phyloP scores from a whole-genome alignment of 2,329 filamentous ascomycete genomes.

The Cadophora sp. region DNA sequence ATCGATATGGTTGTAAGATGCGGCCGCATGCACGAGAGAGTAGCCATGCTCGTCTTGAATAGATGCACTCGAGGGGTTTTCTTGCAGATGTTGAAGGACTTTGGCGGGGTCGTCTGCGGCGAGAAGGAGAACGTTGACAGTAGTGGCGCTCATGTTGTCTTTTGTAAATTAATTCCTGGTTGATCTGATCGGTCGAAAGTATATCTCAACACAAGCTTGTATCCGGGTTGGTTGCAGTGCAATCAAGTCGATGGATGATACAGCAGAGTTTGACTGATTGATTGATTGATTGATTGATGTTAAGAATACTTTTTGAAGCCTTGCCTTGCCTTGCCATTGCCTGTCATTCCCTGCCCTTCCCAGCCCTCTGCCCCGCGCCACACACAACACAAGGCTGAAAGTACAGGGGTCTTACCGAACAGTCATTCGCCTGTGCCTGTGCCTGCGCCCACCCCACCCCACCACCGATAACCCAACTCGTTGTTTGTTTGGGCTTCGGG shows the following conservation, averaged over 20 bases:
- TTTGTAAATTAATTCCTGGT: neutral
- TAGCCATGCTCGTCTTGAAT: slow-evolving; percentile 91
- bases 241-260: neutral
- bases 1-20: slow-evolving; percentile 87
- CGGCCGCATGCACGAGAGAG: slow-evolving; percentile 89
- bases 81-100: slow-evolving; percentile 76
- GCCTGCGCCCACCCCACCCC: too few species aligned
- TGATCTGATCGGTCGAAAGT: neutral
- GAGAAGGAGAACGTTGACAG: slow-evolving; percentile 70
- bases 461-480: neutral
- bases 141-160: neutral
- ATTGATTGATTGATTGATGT: neutral
- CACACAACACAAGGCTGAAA: slow-evolving; percentile 12
- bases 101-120: slow-evolving; percentile 82
- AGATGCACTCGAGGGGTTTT: slow-evolving; percentile 77
- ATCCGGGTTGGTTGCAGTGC: neutral
- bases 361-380: slow-evolving; percentile 7
- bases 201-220: neutral
- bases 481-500: neutral
- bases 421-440: neutral
- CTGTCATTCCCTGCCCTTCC: too few species aligned
- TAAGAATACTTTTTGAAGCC: neutral
- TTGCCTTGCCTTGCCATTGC: neutral
- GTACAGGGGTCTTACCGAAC: neutral
- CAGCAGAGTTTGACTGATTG: neutral